These are phyloP conservation scores for Trichoderma sp. DNA, from an alignment of 2,329 filamentous ascomycete species.

Conservation along the genomic window DNA sequence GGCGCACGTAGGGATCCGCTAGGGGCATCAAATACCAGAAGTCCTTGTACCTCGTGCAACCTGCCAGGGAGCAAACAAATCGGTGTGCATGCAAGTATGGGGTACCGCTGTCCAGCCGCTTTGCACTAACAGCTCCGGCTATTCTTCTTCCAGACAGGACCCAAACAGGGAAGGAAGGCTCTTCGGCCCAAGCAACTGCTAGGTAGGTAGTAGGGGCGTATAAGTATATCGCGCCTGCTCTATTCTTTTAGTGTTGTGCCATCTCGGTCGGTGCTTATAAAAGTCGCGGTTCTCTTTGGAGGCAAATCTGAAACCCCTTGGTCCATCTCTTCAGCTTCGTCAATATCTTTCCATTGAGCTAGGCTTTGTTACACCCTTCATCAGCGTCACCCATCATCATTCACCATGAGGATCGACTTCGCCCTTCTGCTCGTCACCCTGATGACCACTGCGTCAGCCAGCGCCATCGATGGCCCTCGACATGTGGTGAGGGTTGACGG, in stretches of 20 bases:
- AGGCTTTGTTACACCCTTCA: not conserved
- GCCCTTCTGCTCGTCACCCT: slow-evolving; percentile 39
- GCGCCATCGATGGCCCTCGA: slow-evolving; percentile 33
- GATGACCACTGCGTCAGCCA: slow-evolving; percentile 36
- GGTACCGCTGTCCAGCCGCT: too few relatives aligned
- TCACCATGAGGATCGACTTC: slow-evolving; percentile 40
- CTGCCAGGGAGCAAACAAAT: too few relatives aligned
- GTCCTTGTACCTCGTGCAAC: too few relatives aligned
- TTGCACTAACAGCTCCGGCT: too few relatives aligned
- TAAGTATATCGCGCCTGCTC: not conserved
- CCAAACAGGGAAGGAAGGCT: too few relatives aligned
- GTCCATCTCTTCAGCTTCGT: slow-evolving; percentile 5
- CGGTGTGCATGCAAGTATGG: too few relatives aligned
- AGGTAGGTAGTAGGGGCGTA: too few relatives aligned
- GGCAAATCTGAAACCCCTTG: not conserved
- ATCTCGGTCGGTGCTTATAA: slow-evolving; percentile 1
- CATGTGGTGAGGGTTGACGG: slow-evolving; percentile 35
- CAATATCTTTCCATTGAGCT: not conserved
- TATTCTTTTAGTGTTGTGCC: not conserved
- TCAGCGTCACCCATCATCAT: not conserved
- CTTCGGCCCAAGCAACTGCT: too few relatives aligned
- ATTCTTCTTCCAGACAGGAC: too few relatives aligned
- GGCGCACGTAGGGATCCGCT: too few relatives aligned
- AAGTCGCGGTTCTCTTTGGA: not conserved
- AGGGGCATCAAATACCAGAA: too few relatives aligned